Percentiles rank a stretch among this genome's conserved stretches.
Conservation (phyloP, 2,329 filamentous ascomycete genomes). For the Aspergillus aculeatus region DNA sequence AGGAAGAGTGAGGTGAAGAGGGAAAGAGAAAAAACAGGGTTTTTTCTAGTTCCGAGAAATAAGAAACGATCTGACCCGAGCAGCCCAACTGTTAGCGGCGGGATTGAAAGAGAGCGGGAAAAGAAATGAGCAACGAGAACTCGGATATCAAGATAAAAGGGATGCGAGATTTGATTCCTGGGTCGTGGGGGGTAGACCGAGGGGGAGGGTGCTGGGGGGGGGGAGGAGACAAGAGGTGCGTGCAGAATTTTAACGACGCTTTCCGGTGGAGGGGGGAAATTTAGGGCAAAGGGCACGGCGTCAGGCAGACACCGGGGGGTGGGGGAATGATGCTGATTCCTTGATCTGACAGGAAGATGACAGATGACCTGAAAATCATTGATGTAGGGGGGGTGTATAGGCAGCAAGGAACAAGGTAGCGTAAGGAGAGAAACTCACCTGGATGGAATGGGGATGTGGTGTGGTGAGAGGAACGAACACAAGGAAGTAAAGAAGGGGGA, state of each 20-base stretch:
- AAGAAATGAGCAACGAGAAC: not conserved
- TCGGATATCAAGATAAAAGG: not conserved
- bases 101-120: not conserved
- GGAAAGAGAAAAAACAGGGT: conserved; percentile 13
- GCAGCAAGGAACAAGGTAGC: not conserved
- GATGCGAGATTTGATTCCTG: conserved; percentile 20
- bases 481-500: conserved; percentile 1
- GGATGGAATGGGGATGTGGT: not conserved
- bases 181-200: not conserved
- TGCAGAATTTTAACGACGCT: conserved; percentile 22
- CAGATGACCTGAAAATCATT: not conserved
- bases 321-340: not conserved
- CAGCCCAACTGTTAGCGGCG: conserved; percentile 18
- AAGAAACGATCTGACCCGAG: conserved; percentile 13
- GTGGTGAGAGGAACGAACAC: conserved; percentile 1
- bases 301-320: conserved; percentile 16
- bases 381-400: not conserved
- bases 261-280: conserved; percentile 9
- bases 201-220: not conserved
- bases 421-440: not conserved
- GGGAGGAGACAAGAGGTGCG: conserved; percentile 10
- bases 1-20: conserved; percentile 6
- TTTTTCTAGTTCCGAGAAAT: conserved; percentile 9
- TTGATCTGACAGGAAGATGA: not conserved
- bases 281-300: conserved; percentile 29